Evolutionary conservation across 1,284 basidiomycete species (phyloP), one percentile per base, ranked within the genome.

Genomic region (Termitomyces sp.): DNA sequence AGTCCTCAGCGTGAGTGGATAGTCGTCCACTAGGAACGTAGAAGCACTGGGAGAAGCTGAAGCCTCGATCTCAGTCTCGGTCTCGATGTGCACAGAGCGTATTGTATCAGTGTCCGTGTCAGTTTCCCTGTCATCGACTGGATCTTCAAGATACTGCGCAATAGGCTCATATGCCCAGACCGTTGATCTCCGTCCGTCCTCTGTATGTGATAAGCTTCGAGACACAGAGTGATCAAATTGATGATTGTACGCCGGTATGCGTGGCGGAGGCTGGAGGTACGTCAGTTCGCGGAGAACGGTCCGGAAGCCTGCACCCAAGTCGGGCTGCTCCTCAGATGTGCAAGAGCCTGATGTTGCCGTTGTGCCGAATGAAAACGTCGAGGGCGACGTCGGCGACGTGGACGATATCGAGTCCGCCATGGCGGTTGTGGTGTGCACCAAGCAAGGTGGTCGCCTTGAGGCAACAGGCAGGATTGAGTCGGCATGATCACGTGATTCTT

Each of bases 291-390:
- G 79, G 53, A 91, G 81, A 40, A 91, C 84, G 49, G 81, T 76
- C 13, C 75, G 79, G 68, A 91, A 90, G 17, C 47, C 47, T 38
- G 86, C 84, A 12, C 88, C 88, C 19, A 90, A 76, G 70, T 90
- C 87, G 44, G 88, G 88, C 58, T 81, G 78, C 70, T 89, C 87
- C 66, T 89, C 87, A 38, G 87, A 87, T 41, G 86, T 88, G 31
- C 60, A 64, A 2, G 61, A 62, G 45, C 53, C 57, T 13, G 59
- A 56, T 31, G 50, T 39, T 7, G 57, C 43, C 3, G 55, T 8
- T 13, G 42, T 12, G 1, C 21, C 36, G 15, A 54, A 51, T 1
- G 55, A 56, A 3, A 46, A 56, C 3, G 57, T 43, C 17, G 55
- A 58, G 5, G 50, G 34, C 2, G 57, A 57, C 4, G 49, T 42